Evolutionary conservation across 2,329 filamentous ascomycete species (phyloP), one percentile per base, ranked within the genome.

Genomic region (Fusarium agapanthi): DNA sequence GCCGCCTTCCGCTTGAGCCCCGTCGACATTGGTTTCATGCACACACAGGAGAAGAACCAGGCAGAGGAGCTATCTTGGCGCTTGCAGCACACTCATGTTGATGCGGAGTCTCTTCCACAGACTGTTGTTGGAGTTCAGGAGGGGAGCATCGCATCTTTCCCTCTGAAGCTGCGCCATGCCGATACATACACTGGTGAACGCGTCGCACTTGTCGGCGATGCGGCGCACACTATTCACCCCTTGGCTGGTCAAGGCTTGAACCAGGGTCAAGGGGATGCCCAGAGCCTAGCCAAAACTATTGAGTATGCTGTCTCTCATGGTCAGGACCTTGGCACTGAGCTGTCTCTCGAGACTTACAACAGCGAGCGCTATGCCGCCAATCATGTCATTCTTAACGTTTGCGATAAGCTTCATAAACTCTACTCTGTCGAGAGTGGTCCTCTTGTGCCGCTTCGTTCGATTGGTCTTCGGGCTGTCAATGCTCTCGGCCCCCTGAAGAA

Each of bases 181-280:
- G 93, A 97, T 78, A 94, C 93, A 3, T 99, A 99, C 80, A 93
- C 93, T 45, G 93, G 91, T 43, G 94, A 97, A 78, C 92, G 96
- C n/a, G 86, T 98, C 14, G 96, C 95, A 2, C 88, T 99, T 3
- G 90, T 99, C 40, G 96, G 96, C 68, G 96, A 99, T 74, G 96
- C 96, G 3, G 96, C 96, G 13, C 96, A 99, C 81, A 97, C 95
- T 3, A 91, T 97, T 73, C 96, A 99, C 81, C 96, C 96, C 0
- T 90, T 99, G 8, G 96, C 94, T 3, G 96, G 96, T 2, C 96
- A 98, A 82, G 96, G 96, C 3, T 86, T 99, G 20, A 99, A 99
- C 79, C 93, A 97, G 77, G 96, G 96, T 4, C 92, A 98, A 71
- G 95, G 90, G 24, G 96, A 99, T 79, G 93, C 96, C 2, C 91